These are phyloP conservation scores for Centaurea solstitialis DNA, from an alignment of 129 eudicot genomes.

Conservation along the genomic window DNA sequence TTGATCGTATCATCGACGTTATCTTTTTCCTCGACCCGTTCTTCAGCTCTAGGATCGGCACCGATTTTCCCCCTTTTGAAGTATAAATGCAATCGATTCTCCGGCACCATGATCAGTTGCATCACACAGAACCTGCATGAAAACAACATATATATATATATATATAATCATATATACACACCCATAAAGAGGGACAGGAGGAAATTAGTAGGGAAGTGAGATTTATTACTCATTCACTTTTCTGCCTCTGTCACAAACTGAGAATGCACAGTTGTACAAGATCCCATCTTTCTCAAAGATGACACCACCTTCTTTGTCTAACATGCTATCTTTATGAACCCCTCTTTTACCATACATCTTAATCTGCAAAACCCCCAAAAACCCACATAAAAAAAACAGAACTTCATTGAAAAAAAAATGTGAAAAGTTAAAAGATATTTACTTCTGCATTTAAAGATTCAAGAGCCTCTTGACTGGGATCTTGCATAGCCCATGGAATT, in stretches of 20 bases:
- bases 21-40: slow-evolving; percentile 64
- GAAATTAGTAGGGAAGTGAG: background rate
- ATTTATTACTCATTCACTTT: slow-evolving; percentile 66
- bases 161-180: too few relatives aligned
- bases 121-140: slow-evolving; percentile 54
- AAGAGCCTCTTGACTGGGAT: slow-evolving; percentile 66
- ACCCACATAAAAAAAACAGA: background rate
- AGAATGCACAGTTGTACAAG: slow-evolving; percentile 74
- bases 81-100: slow-evolving; percentile 57
- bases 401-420: background rate
- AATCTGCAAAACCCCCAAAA: slow-evolving; percentile 35
- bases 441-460: slow-evolving; percentile 82
- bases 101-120: slow-evolving; percentile 77
- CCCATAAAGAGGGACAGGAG: background rate
- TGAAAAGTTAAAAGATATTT: background rate
- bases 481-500: slow-evolving; percentile 70
- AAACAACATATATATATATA: background rate
- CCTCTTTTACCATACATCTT: slow-evolving; percentile 92
- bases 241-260: slow-evolving; percentile 55
- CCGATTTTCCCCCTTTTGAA: slow-evolving; percentile 71
- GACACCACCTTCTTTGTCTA: slow-evolving; percentile 81
- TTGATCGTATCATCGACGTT: slow-evolving; percentile 46
- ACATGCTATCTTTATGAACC: slow-evolving; percentile 73
- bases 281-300: slow-evolving; percentile 80
- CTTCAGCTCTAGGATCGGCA: slow-evolving; percentile 58